Base-by-base conservation (phyloP, 345 rosid genomes). In the Eucalyptus dawsonii region DNA sequence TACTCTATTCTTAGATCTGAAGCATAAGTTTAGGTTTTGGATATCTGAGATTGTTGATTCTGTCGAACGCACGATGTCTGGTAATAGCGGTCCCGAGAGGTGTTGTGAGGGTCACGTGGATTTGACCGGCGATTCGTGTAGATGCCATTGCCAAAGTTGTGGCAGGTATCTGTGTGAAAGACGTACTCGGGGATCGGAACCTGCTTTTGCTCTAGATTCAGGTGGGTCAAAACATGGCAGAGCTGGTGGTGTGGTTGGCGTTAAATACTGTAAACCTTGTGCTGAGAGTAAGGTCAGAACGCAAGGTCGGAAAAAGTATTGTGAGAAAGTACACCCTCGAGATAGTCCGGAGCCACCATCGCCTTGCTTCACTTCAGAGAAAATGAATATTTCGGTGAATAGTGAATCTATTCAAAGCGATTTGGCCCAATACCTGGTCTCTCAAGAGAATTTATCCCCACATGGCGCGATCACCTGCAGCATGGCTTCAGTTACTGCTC, bases 291-390 rank as follows among this genome's bases (percentile, higher is more conserved):
- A 86, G 53, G 56, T 87, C 87, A 92, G 87, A 87, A 92, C 76
- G 85, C 94, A 93, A 88, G 89, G 91, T 47, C 93, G 91, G 89
- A 94, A 91, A 90, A 94, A 93, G 90, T 91, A 60, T 90, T 91
- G 93, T 90, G 96, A 98, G 91, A 98, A 97, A 89, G 96, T 97
- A 72, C 96, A 97, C 91, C 99, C 99, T 88, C 90, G 93, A 34
- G 96, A 94, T 81, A 95, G 96, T 93, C 97, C 97, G 6, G 98
- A 97, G 89, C 94, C 94, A 22, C 94, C 93, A 16, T 94, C 95
- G 14, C 97, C 94, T 49, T 91, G 91, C 76, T 93, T 89, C 86
- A 88, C 90, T 50, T 89, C 54, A 9, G 92, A 88, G 86, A 89
- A 88, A 65, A 88, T 80, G 40, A 88, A 86, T 88, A 80, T 56